Base-by-base conservation (phyloP, 2,329 filamentous ascomycete species). In the Aspergillus glaucus region DNA sequence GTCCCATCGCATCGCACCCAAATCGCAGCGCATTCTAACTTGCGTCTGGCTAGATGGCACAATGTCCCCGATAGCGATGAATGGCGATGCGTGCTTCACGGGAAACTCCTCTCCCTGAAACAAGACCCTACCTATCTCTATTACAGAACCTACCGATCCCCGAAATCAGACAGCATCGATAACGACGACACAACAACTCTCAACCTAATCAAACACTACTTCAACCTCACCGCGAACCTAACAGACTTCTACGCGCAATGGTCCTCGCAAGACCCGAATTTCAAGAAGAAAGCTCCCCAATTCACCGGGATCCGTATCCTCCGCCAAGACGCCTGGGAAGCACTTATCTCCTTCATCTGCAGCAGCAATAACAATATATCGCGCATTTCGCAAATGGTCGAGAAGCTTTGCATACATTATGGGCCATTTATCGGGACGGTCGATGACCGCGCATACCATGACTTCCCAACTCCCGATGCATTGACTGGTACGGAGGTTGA, bases 311-410 rank as follows among this genome's bases (percentile, higher is more conserved):
- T 98, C 48, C 84, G 93, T 19, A 96, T 98, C 56, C 74, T 98
- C 41, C 88, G 86, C 60, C 93, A 98, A 72, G 91, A 96, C 74
- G 85, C 92, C 1, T 98, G 94, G 93, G 93, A 98, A 69, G 84
- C 93, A 0, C 76, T 98, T 19, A 76, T 98, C 21, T 85, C 87
- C 49, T 98, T 98, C 69, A 98, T 98, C 55, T 98, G 93, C 77
- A 96, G 91, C 70, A 95, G 90, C 70, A 98, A 98, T 71, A 98
- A 98, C 72, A 96, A 98, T 65, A 98, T 98, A 52, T 80, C 85
- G 2, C 82, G 93, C 36, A 98, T 98, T 65, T 92, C 88, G 4
- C 88, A 94, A 69, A 98, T 98, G 93, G 90, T 92, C 19, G 84
- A 94, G 58, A 97, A 95, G 60, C 75, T 98, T 10, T 98, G 94